Percentiles rank a stretch among this genome's conserved stretches.
phyloP scores from a whole-genome alignment of 139 green algal genomes.

The Haematococcus lacustris region DNA sequence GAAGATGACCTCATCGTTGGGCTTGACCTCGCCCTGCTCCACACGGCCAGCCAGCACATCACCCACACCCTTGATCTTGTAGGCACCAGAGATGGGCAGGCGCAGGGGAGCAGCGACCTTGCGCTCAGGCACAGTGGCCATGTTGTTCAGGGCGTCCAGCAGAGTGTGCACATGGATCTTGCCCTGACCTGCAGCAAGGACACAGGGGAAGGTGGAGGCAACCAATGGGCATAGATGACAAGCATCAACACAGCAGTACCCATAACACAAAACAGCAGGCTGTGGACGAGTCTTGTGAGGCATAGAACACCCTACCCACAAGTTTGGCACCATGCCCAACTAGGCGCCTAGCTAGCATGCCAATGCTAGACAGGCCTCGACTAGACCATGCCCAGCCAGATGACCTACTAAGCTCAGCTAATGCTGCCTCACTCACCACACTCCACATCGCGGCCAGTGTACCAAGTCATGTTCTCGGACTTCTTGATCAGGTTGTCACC shows the following conservation, averaged over 20 bases:
- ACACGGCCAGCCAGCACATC: constrained; percentile 96
- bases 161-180: constrained; percentile 64
- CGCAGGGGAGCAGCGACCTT: constrained; percentile 78
- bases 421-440: constrained; percentile 61
- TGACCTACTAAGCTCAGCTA: constrained; percentile 79
- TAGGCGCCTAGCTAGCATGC: no score
- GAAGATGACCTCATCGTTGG: constrained; percentile 84
- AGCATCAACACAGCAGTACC: no score
- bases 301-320: constrained; percentile 20
- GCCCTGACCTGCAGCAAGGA: background rate
- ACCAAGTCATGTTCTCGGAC: constrained; percentile 93
- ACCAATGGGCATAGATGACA: no score
- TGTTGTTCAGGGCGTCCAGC: constrained; percentile 84
- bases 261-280: background rate
- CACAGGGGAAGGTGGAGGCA: no score
- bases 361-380: no score
- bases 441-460: constrained; percentile 74
- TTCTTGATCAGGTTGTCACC: constrained; percentile 98
- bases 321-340: constrained; percentile 97
- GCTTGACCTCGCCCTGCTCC: constrained; percentile 94
- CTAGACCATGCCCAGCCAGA: no score
- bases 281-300: background rate
- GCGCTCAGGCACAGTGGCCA: constrained; percentile 73
- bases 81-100: constrained; percentile 89
- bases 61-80: constrained; percentile 99